These are phyloP conservation scores for Orychophragmus violaceus DNA, from an alignment of 345 rosid species.

Conservation along the genomic window DNA sequence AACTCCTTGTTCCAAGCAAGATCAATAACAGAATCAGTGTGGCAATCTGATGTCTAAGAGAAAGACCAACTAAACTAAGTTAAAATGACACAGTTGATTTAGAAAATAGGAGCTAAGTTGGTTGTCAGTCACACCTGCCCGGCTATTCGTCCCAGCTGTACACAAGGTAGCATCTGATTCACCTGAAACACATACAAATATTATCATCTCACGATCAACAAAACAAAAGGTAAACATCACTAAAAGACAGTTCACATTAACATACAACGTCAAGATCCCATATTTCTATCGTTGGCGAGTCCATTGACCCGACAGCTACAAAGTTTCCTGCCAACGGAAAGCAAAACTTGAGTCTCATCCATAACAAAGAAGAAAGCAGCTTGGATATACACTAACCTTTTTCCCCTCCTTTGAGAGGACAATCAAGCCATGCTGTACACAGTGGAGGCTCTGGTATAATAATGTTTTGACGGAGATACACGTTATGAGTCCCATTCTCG, in stretches of 20 bases:
- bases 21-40: conserved; percentile 69
- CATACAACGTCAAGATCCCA: conserved; percentile 91
- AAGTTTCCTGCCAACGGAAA: conserved; percentile 56
- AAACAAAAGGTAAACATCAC: no score
- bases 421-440: conserved; percentile 85
- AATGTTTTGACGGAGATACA: conserved; percentile 68
- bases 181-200: conserved; percentile 37
- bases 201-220: background rate
- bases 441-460: conserved; percentile 61
- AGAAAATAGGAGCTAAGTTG: background rate
- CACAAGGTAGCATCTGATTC: conserved; percentile 59
- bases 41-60: conserved; percentile 58
- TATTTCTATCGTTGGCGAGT: conserved; percentile 57
- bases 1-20: conserved; percentile 91
- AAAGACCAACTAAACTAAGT: conserved; percentile 15
- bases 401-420: conserved; percentile 72
- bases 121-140: conserved; percentile 34
- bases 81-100: background rate
- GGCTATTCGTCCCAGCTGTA: conserved; percentile 48
- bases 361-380: background rate
- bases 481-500: conserved; percentile 42
- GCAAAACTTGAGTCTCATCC: background rate
- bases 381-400: conserved; percentile 40
- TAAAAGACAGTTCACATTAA: background rate
- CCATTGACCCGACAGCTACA: conserved; percentile 70